A percentile compares a stretch with the other conserved stretches of the same genome.
These are phyloP conservation scores for Castanea sativa DNA, from an alignment of 306 rosid genomes.

Conservation along the genomic window DNA sequence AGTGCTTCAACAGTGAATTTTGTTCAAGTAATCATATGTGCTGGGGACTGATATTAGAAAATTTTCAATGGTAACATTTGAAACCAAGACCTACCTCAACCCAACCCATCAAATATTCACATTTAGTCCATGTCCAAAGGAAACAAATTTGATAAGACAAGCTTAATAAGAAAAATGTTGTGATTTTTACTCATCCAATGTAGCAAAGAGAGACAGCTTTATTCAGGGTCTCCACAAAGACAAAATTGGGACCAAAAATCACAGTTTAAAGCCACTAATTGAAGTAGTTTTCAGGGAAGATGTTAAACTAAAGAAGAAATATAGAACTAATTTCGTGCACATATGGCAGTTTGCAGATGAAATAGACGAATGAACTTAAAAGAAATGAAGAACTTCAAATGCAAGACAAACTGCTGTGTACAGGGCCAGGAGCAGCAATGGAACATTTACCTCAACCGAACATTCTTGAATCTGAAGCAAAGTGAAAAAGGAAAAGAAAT, in stretches of 20 bases:
- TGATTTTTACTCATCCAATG: background rate
- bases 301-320: background rate
- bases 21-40: constrained; percentile 17
- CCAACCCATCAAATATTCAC: background rate
- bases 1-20: constrained; percentile 27
- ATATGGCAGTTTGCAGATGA: background rate
- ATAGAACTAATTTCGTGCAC: background rate
- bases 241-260: background rate
- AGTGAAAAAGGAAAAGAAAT: constrained; percentile 22
- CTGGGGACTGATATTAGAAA: background rate
- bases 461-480: constrained; percentile 31
- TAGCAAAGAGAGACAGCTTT: background rate
- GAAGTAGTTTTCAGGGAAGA: background rate
- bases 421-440: constrained; percentile 33
- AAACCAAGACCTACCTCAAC: background rate
- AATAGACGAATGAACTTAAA: background rate
- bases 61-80: background rate
- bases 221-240: background rate
- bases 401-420: constrained; percentile 20
- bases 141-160: background rate
- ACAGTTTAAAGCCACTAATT: background rate
- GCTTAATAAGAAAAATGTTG: background rate
- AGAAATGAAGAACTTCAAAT: constrained; percentile 9
- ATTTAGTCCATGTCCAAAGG: too few relatives aligned
- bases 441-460: constrained; percentile 33